Conservation (phyloP, 2,329 filamentous ascomycete genomes). For the Clonostachys chloroleuca region DNA sequence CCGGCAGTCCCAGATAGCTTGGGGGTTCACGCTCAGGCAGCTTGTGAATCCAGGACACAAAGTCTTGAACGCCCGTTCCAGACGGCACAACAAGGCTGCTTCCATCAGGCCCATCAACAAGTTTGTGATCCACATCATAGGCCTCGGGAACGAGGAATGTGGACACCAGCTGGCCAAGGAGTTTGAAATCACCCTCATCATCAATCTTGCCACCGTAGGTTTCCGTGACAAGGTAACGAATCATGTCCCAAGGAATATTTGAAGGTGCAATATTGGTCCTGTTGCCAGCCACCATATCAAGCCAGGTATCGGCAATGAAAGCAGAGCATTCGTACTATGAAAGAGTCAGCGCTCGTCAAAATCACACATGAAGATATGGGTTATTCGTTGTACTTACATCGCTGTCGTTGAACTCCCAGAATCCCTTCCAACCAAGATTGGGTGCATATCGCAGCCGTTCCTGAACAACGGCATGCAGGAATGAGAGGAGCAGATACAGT, state of each 20-base stretch:
- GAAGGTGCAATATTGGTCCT: slow-evolving; percentile 89
- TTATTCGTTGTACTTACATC: slow-evolving; percentile 67
- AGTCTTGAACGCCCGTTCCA: slow-evolving; percentile 79
- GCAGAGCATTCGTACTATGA: slow-evolving; percentile 90
- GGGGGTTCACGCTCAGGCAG: slow-evolving; percentile 94
- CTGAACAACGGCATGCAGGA: slow-evolving; percentile 93
- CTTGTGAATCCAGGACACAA: slow-evolving; percentile 85
- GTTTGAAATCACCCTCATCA: slow-evolving; percentile 76
- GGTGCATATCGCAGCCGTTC: slow-evolving; percentile 93
- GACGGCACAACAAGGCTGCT: slow-evolving; percentile 66
- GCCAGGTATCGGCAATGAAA: slow-evolving; percentile 93
- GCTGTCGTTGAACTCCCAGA: slow-evolving; percentile 99
- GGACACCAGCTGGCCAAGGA: slow-evolving; percentile 69
- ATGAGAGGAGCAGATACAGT: slow-evolving; percentile 85
- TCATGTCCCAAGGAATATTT: slow-evolving; percentile 96
- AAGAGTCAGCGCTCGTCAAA: slow-evolving; percentile 4
- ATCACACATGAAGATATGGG: not conserved
- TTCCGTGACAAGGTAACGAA: slow-evolving; percentile 83
- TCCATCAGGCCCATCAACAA: slow-evolving; percentile 65
- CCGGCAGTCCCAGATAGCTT: slow-evolving; percentile 87
- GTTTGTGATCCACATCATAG: slow-evolving; percentile 87
- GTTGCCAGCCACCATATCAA: slow-evolving; percentile 75
- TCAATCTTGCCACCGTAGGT: slow-evolving; percentile 99
- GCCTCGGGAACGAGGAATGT: slow-evolving; percentile 80
- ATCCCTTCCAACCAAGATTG: slow-evolving; percentile 92